phyloP scores from a whole-genome alignment of 2,329 filamentous ascomycete genomes.

The Dactylellina cionopaga region DNA sequence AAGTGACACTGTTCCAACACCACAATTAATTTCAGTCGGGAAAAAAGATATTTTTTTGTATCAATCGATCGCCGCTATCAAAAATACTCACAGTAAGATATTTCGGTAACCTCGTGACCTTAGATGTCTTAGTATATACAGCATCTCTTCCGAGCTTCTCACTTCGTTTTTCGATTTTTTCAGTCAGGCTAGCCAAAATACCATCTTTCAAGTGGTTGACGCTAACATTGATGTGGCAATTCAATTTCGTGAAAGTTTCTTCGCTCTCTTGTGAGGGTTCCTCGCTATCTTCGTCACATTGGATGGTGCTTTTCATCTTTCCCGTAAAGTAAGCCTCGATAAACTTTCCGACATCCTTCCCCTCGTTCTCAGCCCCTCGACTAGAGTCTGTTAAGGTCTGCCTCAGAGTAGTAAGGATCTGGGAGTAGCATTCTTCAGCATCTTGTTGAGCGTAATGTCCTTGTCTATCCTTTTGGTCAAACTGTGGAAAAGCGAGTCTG shows the following conservation, averaged over 20 bases:
- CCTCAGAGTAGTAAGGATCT: conserved; percentile 85
- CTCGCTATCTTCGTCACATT: conserved; percentile 81
- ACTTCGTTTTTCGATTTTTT: conserved; percentile 91
- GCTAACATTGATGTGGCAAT: conserved; percentile 89
- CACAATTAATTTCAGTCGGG: not conserved
- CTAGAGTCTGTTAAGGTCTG: conserved; percentile 69
- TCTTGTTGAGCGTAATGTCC: conserved; percentile 95
- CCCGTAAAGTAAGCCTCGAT: conserved; percentile 92
- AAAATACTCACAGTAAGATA: conserved; percentile 78
- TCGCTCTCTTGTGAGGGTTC: conserved; percentile 72
- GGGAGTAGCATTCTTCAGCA: conserved; percentile 97
- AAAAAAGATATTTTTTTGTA: no score
- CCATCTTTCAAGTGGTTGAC: conserved; percentile 94
- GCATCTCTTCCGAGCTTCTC: conserved; percentile 79
- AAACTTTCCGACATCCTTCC: conserved; percentile 73
- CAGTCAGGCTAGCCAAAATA: conserved; percentile 80
- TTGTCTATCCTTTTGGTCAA: conserved; percentile 85
- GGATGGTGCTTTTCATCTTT: conserved; percentile 78
- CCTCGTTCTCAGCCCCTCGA: not conserved
- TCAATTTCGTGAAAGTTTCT: conserved; percentile 88
- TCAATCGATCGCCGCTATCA: no score
- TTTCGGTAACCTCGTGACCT: conserved; percentile 88
- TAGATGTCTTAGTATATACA: conserved; percentile 87
- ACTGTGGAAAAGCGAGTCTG: conserved; percentile 84
- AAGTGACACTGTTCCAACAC: conserved; percentile 70